These are phyloP conservation scores for Hsuehochloa calcarea DNA, from an alignment of 176 grass and related monocot species.

Conservation along the genomic window DNA sequence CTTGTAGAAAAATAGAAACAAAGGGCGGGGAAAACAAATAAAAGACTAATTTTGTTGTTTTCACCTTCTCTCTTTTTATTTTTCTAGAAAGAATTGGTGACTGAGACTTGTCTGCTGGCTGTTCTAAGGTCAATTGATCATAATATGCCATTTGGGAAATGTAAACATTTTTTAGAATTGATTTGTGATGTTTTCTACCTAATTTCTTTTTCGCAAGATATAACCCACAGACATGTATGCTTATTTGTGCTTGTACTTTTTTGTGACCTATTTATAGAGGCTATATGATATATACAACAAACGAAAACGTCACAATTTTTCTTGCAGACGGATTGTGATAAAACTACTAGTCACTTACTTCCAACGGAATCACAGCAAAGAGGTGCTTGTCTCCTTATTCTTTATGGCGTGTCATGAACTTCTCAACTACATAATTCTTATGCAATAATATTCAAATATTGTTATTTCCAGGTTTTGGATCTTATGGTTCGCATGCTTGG, in stretches of 20 bases:
- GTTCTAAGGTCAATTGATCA: background rate
- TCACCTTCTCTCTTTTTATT: background rate
- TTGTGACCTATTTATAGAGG: background rate
- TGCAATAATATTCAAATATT: background rate
- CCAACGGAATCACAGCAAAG: slow-evolving; percentile 91
- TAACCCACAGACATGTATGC: background rate
- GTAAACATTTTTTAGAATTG: background rate
- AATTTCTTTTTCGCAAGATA: slow-evolving; percentile 1
- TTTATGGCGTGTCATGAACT: background rate
- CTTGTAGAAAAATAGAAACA: background rate
- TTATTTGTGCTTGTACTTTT: slow-evolving; percentile 8
- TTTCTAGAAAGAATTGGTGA: slow-evolving; percentile 3
- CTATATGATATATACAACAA: slow-evolving; percentile 1
- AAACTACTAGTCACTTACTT: slow-evolving; percentile 95
- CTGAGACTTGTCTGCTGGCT: background rate
- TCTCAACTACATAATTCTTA: background rate
- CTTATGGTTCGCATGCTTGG: slow-evolving; percentile 97
- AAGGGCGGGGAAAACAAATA: background rate
- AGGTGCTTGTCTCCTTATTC: slow-evolving; percentile 51
- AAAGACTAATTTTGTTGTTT: background rate
- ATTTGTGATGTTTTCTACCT: background rate
- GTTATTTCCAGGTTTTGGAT: slow-evolving; percentile 64
- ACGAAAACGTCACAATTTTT: slow-evolving; percentile 20
- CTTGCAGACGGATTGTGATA: slow-evolving; percentile 85
- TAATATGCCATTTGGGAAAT: background rate